Evolutionary conservation across 1,139 yeast species (phyloP).

Genomic region (Oligophagozyma castellii): DNA sequence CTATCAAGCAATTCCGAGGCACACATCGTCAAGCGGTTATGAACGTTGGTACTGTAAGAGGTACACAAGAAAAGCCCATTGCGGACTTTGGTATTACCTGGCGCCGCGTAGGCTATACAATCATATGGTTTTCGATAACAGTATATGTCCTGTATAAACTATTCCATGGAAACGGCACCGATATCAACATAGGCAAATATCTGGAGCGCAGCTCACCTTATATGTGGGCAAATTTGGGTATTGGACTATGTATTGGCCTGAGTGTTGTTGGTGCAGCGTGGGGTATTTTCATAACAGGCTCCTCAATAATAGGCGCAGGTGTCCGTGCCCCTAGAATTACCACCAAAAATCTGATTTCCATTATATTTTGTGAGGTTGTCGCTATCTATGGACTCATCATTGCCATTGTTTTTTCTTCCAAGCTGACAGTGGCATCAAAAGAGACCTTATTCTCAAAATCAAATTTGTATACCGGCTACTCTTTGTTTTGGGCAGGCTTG

Average conservation of each 20-base stretch:
- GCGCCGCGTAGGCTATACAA: no score
- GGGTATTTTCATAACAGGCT: slow-evolving; percentile 96
- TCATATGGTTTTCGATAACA: no score
- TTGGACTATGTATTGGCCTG: slow-evolving; percentile 84
- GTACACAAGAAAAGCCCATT: no score
- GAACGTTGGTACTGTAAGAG: no score
- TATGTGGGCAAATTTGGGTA: slow-evolving; percentile 93
- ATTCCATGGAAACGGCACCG: slow-evolving; percentile 84
- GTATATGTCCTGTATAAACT: slow-evolving; percentile 43
- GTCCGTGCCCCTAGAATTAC: slow-evolving; percentile 95
- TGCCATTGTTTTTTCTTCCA: slow-evolving; percentile 94
- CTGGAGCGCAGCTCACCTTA: slow-evolving; percentile 82
- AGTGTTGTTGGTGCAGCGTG: slow-evolving; percentile 98
- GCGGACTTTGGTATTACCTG: no score
- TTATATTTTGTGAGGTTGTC: slow-evolving; percentile 98
- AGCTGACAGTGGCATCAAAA: slow-evolving; percentile 60
- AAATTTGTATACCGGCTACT: slow-evolving; percentile 83
- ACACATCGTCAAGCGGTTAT: no score
- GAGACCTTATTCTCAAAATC: slow-evolving; percentile 56
- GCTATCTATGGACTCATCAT: slow-evolving; percentile 96
- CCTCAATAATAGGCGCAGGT: slow-evolving; percentile 94
- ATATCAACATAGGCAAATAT: slow-evolving; percentile 81
- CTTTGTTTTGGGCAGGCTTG: slow-evolving; percentile 96
- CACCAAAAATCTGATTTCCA: slow-evolving; percentile 89
- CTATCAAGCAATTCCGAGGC: no score